Conservation (phyloP, 1,284 basidiomycete species). For the Ustilago loliicola region DNA sequence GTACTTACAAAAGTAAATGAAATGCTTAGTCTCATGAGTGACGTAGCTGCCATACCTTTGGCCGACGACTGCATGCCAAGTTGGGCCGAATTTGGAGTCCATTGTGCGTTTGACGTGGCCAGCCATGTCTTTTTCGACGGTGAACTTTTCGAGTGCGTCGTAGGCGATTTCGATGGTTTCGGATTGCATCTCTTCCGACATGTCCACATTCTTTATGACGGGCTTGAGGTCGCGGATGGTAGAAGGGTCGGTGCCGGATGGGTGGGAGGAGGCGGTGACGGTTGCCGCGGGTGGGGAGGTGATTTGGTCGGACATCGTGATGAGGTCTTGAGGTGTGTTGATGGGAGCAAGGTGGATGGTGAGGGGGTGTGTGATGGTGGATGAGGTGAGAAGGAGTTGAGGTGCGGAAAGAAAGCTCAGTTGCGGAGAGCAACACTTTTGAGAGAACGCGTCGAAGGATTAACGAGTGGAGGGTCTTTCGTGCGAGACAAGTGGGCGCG, state of each 20-base stretch:
- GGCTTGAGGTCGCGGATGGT: conserved; percentile 72
- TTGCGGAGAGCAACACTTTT: conserved; percentile 29
- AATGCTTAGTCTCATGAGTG: conserved; percentile 77
- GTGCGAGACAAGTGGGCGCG: conserved; percentile 3
- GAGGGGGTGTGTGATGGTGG: neutral
- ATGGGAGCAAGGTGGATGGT: neutral
- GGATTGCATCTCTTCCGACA: conserved; percentile 95
- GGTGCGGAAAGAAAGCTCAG: neutral
- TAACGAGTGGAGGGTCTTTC: conserved; percentile 1
- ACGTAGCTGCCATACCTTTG: conserved; percentile 94
- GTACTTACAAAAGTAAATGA: conserved; percentile 70
- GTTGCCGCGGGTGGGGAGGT: conserved; percentile 15
- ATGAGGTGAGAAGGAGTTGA: neutral
- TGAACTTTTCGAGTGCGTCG: conserved; percentile 87
- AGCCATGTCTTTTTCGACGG: conserved; percentile 95
- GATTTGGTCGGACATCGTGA: conserved; percentile 24
- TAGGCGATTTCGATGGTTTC: conserved; percentile 88
- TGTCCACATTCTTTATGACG: conserved; percentile 96
- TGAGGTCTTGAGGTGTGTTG: too few species aligned
- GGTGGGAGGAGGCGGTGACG: neutral
- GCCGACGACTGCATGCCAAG: conserved; percentile 98
- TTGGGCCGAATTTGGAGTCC: conserved; percentile 88
- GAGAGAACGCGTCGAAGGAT: conserved; percentile 1
- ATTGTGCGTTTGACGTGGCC: conserved; percentile 98
- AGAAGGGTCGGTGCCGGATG: neutral